Evolutionary conservation across 2,329 filamentous ascomycete species (phyloP).

Genomic region (Rutstroemia sp.): DNA sequence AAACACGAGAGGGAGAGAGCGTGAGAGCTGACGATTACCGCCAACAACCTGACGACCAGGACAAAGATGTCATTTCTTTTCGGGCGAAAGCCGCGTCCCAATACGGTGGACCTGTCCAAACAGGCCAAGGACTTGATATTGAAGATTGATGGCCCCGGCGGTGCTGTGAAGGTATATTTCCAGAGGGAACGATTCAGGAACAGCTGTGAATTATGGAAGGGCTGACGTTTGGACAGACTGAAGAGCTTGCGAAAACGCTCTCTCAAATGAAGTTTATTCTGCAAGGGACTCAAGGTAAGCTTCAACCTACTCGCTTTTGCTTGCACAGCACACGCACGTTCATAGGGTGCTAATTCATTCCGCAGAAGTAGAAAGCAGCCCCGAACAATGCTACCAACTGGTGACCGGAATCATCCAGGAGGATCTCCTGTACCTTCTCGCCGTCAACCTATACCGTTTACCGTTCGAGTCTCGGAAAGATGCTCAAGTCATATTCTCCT

Average conservation of each 20-base stretch:
- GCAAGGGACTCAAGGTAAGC: constrained; percentile 82
- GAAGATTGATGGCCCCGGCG: constrained; percentile 51
- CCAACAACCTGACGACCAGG: constrained; percentile 10
- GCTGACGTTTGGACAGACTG: constrained; percentile 48
- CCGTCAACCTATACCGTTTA: constrained; percentile 72
- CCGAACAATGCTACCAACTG: constrained; percentile 81
- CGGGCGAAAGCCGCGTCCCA: constrained; percentile 52
- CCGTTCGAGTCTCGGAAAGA: constrained; percentile 97
- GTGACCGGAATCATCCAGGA: constrained; percentile 81
- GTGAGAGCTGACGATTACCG: not conserved
- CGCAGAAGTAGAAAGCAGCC: constrained; percentile 74
- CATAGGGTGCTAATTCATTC: constrained; percentile 8
- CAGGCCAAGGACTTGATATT: constrained; percentile 54
- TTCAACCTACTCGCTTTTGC: not conserved
- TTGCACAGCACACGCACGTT: not conserved
- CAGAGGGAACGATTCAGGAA: not conserved
- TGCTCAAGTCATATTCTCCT: constrained; percentile 90
- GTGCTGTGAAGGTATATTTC: constrained; percentile 44
- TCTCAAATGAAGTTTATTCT: constrained; percentile 87
- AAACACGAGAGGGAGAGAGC: constrained; percentile 12
- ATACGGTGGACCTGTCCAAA: constrained; percentile 44
- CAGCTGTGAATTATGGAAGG: constrained; percentile 7
- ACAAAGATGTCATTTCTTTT: constrained; percentile 62
- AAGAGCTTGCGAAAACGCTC: constrained; percentile 81
- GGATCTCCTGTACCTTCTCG: constrained; percentile 79